A percentile compares a stretch with the other conserved stretches of the same genome.
phyloP scores from a whole-genome alignment of 75 land plant genomes.

The Picea sitchensis region DNA sequence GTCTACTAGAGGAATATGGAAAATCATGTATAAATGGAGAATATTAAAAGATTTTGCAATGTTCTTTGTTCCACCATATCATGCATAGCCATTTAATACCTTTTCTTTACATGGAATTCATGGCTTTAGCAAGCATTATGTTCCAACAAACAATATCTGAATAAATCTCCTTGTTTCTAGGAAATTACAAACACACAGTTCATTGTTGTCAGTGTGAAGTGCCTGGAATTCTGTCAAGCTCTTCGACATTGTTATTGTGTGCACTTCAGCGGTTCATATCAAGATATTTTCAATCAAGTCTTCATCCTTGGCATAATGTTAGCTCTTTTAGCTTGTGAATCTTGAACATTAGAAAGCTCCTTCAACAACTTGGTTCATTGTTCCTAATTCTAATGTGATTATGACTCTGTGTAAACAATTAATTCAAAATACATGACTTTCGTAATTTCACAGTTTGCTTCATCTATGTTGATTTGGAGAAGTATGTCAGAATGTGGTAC shows the following conservation, averaged over 20 bases:
- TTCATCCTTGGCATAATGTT: not conserved
- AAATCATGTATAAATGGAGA: not conserved
- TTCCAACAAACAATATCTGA: not conserved
- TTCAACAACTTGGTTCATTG: too few species aligned
- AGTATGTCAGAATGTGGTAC: not conserved
- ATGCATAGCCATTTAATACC: too few species aligned
- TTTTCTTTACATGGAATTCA: not conserved
- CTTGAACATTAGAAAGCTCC: too few species aligned
- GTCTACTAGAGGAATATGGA: not conserved
- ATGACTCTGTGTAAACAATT: too few species aligned
- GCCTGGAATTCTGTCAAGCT: not conserved
- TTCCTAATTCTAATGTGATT: too few species aligned
- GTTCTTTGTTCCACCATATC: too few species aligned
- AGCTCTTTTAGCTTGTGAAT: too few species aligned
- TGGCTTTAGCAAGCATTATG: not conserved
- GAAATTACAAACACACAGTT: not conserved
- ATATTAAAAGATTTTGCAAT: too few species aligned
- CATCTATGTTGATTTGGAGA: too few species aligned
- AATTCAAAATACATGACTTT: too few species aligned
- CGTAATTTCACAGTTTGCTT: too few species aligned
- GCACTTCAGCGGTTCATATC: not conserved
- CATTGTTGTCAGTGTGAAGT: not conserved
- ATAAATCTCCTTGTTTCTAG: not conserved
- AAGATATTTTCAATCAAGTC: not conserved
- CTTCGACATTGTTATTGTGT: not conserved